Conservation (phyloP, 176 grass and related monocot species). For the Aegilops umbellulata region DNA sequence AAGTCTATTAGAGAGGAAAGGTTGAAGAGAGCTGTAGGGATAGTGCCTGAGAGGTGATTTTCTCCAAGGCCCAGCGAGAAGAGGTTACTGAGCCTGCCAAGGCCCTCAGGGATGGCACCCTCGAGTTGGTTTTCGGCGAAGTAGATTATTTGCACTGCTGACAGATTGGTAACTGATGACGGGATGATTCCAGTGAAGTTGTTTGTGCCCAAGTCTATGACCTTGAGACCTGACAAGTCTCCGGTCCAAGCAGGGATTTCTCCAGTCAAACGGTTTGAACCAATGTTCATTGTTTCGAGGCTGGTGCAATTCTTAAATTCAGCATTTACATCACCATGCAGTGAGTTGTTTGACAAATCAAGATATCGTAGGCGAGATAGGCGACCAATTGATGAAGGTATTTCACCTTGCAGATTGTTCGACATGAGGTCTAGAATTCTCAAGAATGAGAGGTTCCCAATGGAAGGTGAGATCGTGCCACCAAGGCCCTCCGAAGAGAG, state of each 20-base stretch:
- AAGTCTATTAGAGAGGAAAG: constrained; percentile 1
- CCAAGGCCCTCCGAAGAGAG: not conserved
- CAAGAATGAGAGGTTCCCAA: constrained; percentile 28
- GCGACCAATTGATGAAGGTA: not conserved
- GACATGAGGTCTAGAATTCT: not conserved
- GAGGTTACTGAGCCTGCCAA: not conserved
- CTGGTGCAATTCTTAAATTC: constrained; percentile 15
- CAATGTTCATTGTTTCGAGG: not conserved
- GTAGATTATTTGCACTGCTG: not conserved
- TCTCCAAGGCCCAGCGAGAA: accelerated
- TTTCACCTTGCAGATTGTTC: constrained; percentile 18
- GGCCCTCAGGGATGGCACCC: constrained; percentile 7
- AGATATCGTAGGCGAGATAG: not conserved
- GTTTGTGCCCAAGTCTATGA: not conserved
- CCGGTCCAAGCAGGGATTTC: constrained; percentile 25
- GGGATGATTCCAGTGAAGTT: constrained; percentile 8
- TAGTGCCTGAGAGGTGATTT: not conserved
- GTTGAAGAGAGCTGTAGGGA: constrained; percentile 37
- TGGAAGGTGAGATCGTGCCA: not conserved
- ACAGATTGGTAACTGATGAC: constrained; percentile 2
- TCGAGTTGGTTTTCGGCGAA: not conserved
- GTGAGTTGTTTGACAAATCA: not conserved
- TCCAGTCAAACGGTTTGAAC: not conserved
- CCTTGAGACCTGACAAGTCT: not conserved
- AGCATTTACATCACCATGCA: not conserved